Evolutionary conservation across 805 yeast species (phyloP), one percentile per base, ranked within the genome.

Genomic region (Starmerella stigmatis): DNA sequence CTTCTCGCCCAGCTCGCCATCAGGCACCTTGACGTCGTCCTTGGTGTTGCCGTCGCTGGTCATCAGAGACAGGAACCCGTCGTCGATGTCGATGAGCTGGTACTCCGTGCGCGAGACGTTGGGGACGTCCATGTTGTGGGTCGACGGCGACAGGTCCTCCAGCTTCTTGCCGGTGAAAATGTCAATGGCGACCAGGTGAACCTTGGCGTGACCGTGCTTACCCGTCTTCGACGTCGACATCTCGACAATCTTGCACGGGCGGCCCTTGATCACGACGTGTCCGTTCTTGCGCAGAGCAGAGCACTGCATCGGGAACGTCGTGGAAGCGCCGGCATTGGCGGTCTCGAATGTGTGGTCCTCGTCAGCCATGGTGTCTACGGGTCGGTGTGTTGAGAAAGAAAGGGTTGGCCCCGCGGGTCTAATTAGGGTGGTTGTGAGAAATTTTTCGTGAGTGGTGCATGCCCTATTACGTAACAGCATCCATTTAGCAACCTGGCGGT

Each of bases 181-280:
- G 72, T 92, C 98, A 64, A 84, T 80, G 68, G 97, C 97, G 60
- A 92, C 97, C 75, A 92, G 79, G 75, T 92, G 97, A 72, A 92
- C 98, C 81, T 92, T 92, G 71, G 98, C 98, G 92, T 92, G 98
- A 77, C 98, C 98, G 83, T 92, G 98, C 96, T 92, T 92, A 76
- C 98, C 98, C 63, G 98, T 92, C 83, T 92, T 92, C 66, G 98
- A 92, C 67, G 98, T 92, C 55, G 98, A 92, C 98, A 92, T 92
- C 72, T 92, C 98, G 64, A 92, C 94, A 72, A 92, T 92, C 81
- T 92, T 92, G 80, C 97, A 92, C 70, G 98, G 98, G 80, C 98
- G 94, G 66, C 85, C 77, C 79, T 92, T 92, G 76, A 89, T 92
- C 63, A 81, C 94, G 69, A 92, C 98, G 81, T 85, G 94, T 67